Base-by-base conservation (phyloP, 176 grass and related monocot species). In the Juncus effusus region DNA sequence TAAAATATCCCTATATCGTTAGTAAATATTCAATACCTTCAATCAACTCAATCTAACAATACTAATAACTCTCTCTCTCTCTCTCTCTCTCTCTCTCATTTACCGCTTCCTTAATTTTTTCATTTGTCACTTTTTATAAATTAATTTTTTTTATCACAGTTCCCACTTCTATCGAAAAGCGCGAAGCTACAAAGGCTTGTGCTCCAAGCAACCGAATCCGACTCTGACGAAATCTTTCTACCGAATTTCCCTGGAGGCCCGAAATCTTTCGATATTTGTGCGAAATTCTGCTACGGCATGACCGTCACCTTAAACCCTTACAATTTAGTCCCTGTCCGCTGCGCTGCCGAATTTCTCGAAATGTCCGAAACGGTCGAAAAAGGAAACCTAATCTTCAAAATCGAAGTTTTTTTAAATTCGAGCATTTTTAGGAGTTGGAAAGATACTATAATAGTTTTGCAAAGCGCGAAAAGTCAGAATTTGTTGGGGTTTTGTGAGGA, bases 221-320 rank as follows among this genome's bases (percentile, higher is more conserved):
- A 62, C 5, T 80, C 61, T 12, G 89, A 99, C 76, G 86, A 99
- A 39, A 54, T 99, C 50, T 81, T 50, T 39, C 64, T 94, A 63
- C 62, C 84, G 52, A 83, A 85, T 53, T 78, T 90, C 13, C 89
- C 89, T 9, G 95, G 95, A n/a, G 95, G 89, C 59, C 73, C 81
- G 4, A 87, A 80, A 86, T 28, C 76, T 5, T 99, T 99, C 37
- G 95, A 99, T 72, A 80, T 87, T 61, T 99, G 95, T 13, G 78
- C 89, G 41, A 99, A 99, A 59, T 99, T 99, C 81, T 99, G 95
- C 76, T 99, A 99, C 44, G 95, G 95, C 40, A 94, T 99, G 80
- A 72, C 79, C 40, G 95, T 94, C n/a, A 99, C 89, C 38, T 76
- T 99, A 16, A 94, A 83, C 63, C 80, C 95, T 28, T 85, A 94